A percentile compares a stretch with the other conserved stretches of the same genome.
Evolutionary conservation across 75 land plant genomes (phyloP).

Genomic region (Pseudotsuga menziesii): DNA sequence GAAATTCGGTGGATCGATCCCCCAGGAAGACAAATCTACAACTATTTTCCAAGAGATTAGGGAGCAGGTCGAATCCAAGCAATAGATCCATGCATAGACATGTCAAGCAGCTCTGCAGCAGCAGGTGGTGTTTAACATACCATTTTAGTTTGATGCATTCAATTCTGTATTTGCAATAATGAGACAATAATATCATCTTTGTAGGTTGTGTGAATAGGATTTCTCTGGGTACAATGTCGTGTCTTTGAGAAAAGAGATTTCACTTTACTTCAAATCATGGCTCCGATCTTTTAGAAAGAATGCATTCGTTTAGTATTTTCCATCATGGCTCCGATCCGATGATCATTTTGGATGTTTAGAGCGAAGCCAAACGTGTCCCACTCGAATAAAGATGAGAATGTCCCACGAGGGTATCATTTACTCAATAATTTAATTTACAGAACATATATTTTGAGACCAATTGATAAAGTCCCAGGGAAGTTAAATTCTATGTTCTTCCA

Average conservation of each 20-base stretch:
- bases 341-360: not conserved
- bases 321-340: constrained; percentile 13
- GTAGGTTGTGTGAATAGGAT: constrained; percentile 52
- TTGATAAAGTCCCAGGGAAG: constrained; percentile 10
- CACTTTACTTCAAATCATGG: constrained; percentile 50
- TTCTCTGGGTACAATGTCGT: constrained; percentile 30
- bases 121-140: not conserved
- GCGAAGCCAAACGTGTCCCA: not conserved
- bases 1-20: too few species aligned
- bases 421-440: not conserved
- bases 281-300: constrained; percentile 48
- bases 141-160: not conserved
- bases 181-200: not conserved
- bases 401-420: not conserved
- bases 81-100: too few species aligned
- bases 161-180: not conserved
- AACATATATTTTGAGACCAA: not conserved
- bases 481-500: constrained; percentile 62
- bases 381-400: constrained; percentile 1
- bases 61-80: too few species aligned
- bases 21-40: too few species aligned
- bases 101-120: too few species aligned
- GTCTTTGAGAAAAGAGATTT: constrained; percentile 53
- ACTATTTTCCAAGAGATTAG: too few species aligned
- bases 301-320: too few species aligned